Base-by-base conservation (phyloP, 257 asterid species). In the Plantago ovata region DNA sequence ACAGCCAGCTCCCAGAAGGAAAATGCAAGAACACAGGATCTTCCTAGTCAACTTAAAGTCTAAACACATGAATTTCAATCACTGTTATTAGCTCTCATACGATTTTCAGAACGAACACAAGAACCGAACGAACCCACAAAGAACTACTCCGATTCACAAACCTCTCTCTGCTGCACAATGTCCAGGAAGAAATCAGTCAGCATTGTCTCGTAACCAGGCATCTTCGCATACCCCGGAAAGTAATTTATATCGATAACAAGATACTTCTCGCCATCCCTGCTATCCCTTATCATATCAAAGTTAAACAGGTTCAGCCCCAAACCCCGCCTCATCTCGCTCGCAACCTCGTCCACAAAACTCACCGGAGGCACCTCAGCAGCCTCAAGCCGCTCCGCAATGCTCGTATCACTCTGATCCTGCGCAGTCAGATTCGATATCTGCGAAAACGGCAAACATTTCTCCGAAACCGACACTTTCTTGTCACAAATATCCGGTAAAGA, bases 211-310 rank as follows among this genome's bases (percentile, higher is more conserved):
- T 80, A 86, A 10, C 56, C 20, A 0, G 94, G 95, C 78, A 89
- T 66, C 79, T 89, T 89, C 0, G 86, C 92, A 59, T 78, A 89
- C 15, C 95, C 95, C 0, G 97, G 97, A 57, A 89, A 84, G 84
- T 84, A 86, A 66, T 89, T 86, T 28, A 89, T 86, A 74, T 89
- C 97, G 21, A 89, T 84, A 13, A 86, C 75, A 22, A 84, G 88
- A 76, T 78, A 86, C 13, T 49, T 32, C 22, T 77, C 84, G 23
- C 60, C 78, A 38, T 16, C 71, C 43, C 73, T 64, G 63, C 65
- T 64, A 33, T 82, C 94, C 66, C 84, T 79, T 38, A 89, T 86
- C 86, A 89, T 73, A 72, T 89, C 97, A 48, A 86, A 86, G 77
- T 86, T 86, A 63, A 86, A 86, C 18, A 86, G 94, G 69, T 79